phyloP scores from a whole-genome alignment of 139 green algal genomes.

The Yamagishiella unicocca region DNA sequence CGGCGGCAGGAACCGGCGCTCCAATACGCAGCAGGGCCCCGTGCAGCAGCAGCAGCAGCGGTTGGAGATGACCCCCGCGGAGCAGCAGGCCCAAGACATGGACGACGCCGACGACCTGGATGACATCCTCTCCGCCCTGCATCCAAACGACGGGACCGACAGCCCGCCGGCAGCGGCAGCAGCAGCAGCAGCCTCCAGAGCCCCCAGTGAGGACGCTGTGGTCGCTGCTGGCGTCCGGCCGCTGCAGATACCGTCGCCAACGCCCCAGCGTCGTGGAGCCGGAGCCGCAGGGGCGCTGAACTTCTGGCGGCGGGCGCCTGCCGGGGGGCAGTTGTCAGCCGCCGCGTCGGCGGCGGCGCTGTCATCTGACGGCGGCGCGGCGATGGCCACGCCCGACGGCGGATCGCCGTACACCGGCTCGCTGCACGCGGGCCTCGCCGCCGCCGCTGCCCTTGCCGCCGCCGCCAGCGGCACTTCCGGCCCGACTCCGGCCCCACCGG shows the following conservation, averaged over 20 bases:
- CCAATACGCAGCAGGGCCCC: not conserved
- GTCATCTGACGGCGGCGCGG: not conserved
- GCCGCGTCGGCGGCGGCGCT: not conserved
- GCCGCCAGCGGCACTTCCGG: not conserved
- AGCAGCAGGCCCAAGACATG: not conserved
- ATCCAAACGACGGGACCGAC: not conserved
- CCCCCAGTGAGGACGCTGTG: not conserved
- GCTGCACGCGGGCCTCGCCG: not conserved
- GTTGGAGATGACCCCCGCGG: not conserved
- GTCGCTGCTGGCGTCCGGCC: not conserved
- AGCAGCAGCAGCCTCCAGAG: no score
- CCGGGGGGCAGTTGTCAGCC: not conserved
- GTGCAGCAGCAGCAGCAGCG: conserved; percentile 9
- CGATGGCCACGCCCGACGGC: not conserved
- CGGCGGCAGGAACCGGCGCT: not conserved
- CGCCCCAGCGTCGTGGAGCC: not conserved
- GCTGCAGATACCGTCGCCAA: no score
- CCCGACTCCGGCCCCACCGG: not conserved
- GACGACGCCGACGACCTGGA: conserved; percentile 26
- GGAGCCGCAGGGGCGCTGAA: not conserved
- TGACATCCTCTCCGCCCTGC: conserved; percentile 22
- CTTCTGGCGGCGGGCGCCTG: not conserved
- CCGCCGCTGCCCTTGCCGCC: no score
- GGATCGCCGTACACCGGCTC: not conserved
- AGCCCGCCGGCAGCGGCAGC: not conserved